Base-by-base conservation (phyloP, 202 grass and related monocot genomes). In the Setaria italica region DNA sequence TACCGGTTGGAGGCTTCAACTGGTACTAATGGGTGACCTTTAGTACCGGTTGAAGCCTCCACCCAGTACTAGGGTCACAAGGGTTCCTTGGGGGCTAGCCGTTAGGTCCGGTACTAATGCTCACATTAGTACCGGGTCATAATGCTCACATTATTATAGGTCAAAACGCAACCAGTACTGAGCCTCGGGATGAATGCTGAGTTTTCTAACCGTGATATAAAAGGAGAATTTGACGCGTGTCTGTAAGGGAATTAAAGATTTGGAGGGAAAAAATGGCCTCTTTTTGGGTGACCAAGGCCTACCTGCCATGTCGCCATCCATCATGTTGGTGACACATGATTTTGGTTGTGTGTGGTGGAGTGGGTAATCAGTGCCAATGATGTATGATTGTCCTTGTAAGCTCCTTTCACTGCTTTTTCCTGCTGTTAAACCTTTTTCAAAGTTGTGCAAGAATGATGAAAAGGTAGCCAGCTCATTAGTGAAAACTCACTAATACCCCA, bases 351-450 rank as follows among this genome's bases (percentile, higher is more conserved):
- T 63, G 25, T 32, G 9, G 77, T 81, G 48, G 77, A 81, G 69
- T 75, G 85, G 78, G 59, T 65, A 46, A 75, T 67, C 59, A 49
- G 62, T 25, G 49, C 17, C 32, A 49, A 87, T 81, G 59, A 87
- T 87, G 74, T 17, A 51, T 42, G 29, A 76, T 32, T 60, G 64
- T 78, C 83, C 63, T 71, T 2, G 17, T 41, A 50, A 60, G 53
- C 54, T 49, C 64, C 46, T 85, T 70, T 42, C 35, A 8, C 34
- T 51, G 3, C 4, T 47, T 9, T 50, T 50, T 50, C 0, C 6
- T 3, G 2, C 47, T 68, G 50, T 68, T 41, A 76, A 51, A 15
- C 9, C 39, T n/a, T 3, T 67, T 17, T 8, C 6, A 80, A 80
- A 34, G 17, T 49, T 6, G 12, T 6, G 45, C 51, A 55, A 7